Conservation (phyloP, 208 protist species). For the Leishmania arabica region DNA sequence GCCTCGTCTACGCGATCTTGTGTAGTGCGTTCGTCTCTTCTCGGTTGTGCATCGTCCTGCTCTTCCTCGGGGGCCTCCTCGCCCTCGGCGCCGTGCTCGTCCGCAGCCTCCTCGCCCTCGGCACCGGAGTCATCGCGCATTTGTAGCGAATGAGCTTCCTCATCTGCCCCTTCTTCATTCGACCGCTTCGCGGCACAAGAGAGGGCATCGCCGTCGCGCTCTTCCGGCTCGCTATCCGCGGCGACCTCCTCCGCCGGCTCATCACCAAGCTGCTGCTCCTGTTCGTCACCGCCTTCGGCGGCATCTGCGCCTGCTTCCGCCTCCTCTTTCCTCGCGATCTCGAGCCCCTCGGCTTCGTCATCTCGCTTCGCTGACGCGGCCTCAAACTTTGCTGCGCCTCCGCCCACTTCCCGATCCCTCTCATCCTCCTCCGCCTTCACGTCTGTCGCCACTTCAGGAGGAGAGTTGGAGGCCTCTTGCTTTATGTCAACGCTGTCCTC, state of each 20-base stretch:
- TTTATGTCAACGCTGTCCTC: not conserved
- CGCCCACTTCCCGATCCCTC: not conserved
- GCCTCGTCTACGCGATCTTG: constrained; percentile 8
- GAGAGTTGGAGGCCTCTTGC: not conserved
- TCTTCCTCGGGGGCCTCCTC: constrained; percentile 5
- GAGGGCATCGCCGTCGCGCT: not conserved
- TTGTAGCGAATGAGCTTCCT: not conserved
- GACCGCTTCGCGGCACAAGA: not conserved
- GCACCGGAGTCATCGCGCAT: not conserved
- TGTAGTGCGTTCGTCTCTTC: constrained; percentile 15
- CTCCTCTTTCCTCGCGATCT: constrained; percentile 24
- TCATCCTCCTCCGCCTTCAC: not conserved
- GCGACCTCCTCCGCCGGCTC: not conserved
- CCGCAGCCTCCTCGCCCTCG: not conserved
- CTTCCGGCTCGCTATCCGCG: not conserved
- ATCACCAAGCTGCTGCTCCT: not conserved
- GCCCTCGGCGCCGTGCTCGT: not conserved
- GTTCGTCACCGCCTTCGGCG: not conserved
- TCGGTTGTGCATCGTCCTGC: constrained; percentile 9
- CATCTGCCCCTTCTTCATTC: not conserved
- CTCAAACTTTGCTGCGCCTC: not conserved
- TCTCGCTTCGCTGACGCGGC: not conserved
- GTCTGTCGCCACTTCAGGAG: not conserved
- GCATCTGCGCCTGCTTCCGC: not conserved
- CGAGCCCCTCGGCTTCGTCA: not conserved